These are phyloP conservation scores for Suillus luteus DNA, from an alignment of 768 basidiomycete species.

Conservation along the genomic window DNA sequence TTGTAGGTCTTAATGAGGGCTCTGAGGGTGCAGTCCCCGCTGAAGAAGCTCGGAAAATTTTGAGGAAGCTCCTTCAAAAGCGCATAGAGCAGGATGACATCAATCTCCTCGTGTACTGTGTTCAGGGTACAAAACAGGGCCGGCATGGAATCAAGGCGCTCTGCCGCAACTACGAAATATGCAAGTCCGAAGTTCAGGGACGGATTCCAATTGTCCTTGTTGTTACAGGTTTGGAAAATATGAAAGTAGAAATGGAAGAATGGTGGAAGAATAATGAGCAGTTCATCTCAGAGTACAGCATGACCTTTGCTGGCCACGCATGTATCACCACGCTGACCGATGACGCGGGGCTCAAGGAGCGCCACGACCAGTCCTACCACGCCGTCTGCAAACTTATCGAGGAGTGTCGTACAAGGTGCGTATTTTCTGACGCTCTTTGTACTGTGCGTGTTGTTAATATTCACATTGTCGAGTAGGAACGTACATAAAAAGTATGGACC, in stretches of 20 bases:
- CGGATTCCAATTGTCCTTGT: slow-evolving; percentile 27
- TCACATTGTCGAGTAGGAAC: neutral
- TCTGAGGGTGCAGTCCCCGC: slow-evolving; percentile 31
- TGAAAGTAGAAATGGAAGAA: slow-evolving; percentile 32
- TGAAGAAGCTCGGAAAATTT: slow-evolving; percentile 26
- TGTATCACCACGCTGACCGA: slow-evolving; percentile 40
- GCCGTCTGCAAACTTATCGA: slow-evolving; percentile 23
- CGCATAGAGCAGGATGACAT: slow-evolving; percentile 27
- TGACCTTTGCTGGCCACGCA: slow-evolving; percentile 37
- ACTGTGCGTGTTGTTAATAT: neutral
- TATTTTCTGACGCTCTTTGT: neutral
- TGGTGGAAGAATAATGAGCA: slow-evolving; percentile 42
- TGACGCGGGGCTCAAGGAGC: slow-evolving; percentile 24
- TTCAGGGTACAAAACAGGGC: slow-evolving; percentile 30
- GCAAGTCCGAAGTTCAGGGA: slow-evolving; percentile 20
- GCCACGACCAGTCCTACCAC: slow-evolving; percentile 24
- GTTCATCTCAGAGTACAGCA: slow-evolving; percentile 30
- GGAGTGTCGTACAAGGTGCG: neutral
- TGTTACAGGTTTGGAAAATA: slow-evolving; percentile 37
- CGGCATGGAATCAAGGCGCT: slow-evolving; percentile 28
- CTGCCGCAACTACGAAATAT: slow-evolving; percentile 31
- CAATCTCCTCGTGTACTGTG: slow-evolving; percentile 30
- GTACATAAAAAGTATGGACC: slow-evolving; percentile 17
- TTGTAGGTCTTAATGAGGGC: slow-evolving; percentile 35
- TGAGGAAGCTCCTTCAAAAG: slow-evolving; percentile 34